These are phyloP conservation scores for Priceomyces fermenticarens DNA, from an alignment of 805 yeast species.

Conservation along the genomic window DNA sequence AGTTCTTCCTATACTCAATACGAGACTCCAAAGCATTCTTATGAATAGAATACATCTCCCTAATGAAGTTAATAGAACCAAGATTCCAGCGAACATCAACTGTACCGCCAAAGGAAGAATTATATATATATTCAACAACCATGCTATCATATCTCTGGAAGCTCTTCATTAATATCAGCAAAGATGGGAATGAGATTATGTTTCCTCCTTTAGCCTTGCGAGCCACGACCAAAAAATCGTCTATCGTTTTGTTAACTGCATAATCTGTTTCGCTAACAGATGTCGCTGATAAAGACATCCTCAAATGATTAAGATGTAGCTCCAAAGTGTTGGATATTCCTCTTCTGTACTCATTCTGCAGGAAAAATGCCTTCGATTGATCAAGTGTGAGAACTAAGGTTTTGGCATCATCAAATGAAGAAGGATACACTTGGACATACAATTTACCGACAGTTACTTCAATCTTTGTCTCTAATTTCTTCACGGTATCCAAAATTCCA, in stretches of 20 bases:
- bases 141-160: constrained; percentile 54
- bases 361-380: constrained; percentile 50
- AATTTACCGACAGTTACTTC: constrained; percentile 58
- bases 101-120: constrained; percentile 79
- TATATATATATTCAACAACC: constrained; percentile 62
- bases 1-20: constrained; percentile 30
- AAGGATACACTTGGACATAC: constrained; percentile 73
- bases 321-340: constrained; percentile 56
- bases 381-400: constrained; percentile 65
- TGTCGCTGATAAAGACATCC: constrained; percentile 65
- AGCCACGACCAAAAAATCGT: constrained; percentile 55
- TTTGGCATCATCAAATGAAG: constrained; percentile 72
- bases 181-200: constrained; percentile 76
- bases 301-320: constrained; percentile 59
- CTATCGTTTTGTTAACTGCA: constrained; percentile 44
- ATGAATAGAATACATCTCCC: constrained; percentile 92
- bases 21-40: constrained; percentile 68
- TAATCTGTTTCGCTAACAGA: constrained; percentile 50
- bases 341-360: constrained; percentile 44
- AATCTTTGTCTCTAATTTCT: constrained; percentile 62
- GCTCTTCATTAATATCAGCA: constrained; percentile 72
- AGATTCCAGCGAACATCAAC: constrained; percentile 93
- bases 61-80: constrained; percentile 83
- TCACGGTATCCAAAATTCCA: constrained; percentile 29
- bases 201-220: constrained; percentile 70